phyloP scores from a whole-genome alignment of 2,329 filamentous ascomycete genomes.

The Neofusicoccum umdonicola region DNA sequence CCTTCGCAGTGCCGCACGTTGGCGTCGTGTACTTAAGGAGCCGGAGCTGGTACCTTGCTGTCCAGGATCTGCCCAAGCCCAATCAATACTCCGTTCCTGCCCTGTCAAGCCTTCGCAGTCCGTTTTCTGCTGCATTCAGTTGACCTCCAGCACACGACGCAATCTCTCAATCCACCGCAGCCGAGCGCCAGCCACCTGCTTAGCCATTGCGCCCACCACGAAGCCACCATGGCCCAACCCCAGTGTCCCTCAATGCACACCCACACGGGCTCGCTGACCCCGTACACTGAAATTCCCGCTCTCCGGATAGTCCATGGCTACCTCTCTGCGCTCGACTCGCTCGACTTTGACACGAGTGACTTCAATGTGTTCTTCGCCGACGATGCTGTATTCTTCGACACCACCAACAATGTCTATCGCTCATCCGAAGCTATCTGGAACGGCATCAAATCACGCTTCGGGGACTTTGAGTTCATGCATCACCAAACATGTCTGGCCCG shows the following conservation, averaged over 20 bases:
- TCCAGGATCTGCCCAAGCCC: too few species aligned
- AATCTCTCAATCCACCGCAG: too few species aligned
- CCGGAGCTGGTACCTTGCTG: too few species aligned
- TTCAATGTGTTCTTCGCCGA: background rate
- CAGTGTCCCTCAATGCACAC: constrained; percentile 3
- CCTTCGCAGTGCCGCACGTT: too few species aligned
- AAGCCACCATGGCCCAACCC: background rate
- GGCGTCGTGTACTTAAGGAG: too few species aligned
- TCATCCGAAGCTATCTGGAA: constrained; percentile 9
- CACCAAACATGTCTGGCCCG: constrained; percentile 10
- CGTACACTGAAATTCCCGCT: background rate
- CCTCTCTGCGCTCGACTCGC: constrained; percentile 2
- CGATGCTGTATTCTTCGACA: background rate
- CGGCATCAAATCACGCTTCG: background rate
- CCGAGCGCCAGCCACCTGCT: too few species aligned
- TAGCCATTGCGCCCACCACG: background rate
- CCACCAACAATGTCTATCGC: background rate
- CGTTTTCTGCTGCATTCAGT: too few species aligned
- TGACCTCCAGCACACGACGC: too few species aligned
- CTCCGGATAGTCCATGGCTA: constrained; percentile 3
- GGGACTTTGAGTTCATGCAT: constrained; percentile 8
- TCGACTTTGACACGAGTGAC: background rate
- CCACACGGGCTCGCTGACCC: constrained; percentile 4
- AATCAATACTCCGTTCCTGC: too few species aligned
- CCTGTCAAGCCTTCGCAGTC: too few species aligned